Evolutionary conservation across 352 stramenopile species (phyloP), one percentile per base, ranked within the genome.

Genomic region (Phytophthora macrochlamydospora): DNA sequence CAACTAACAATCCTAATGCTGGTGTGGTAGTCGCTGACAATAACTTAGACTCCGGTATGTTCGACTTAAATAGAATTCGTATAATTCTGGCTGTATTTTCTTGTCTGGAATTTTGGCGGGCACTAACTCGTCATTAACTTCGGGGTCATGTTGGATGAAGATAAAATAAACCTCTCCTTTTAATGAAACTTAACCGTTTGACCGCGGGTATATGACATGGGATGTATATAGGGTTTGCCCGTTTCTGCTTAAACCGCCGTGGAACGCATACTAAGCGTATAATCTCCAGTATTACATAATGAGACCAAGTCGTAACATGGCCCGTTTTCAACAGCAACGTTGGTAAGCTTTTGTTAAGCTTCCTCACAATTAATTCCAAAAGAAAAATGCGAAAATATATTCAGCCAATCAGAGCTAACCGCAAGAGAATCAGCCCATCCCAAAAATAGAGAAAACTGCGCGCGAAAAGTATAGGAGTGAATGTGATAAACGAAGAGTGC

Each of bases 191-290:
- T 54, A 42, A 54, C 48, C 48, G 29, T 40, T 54, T 42, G 48
- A 4, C 29, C 24, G 48, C 48, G 48, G 48, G 42, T 28, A n/a
- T 12, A 35, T 42, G 48, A 54, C 48, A 54, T 28, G 29, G 29
- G 29, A 28, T 28, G 48, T n/a, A 42, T 54, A 54, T 42, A 2
- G 32, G 4, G 4, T 46, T 8, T 13, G 12, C 40, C 8, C 6
- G 40, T 46, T 42, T 28, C 32, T 18, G 30, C 48, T 54, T 54
- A 54, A 54, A 32, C 48, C 48, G 29, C 32, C 48, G 9, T 28
- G 48, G 48, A 40, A 54, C 24, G 48, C 8, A 8, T 54, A 54
- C 4, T 7, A 54, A 54, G 5, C 14, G 48, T 54, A 35, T 54
- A 6, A 7, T 6, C 18, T 40, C 42, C 7, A 54, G 24, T 54